Evolutionary conservation across 2,329 filamentous ascomycete species (phyloP).

Genomic region (Epichloe sibirici): DNA sequence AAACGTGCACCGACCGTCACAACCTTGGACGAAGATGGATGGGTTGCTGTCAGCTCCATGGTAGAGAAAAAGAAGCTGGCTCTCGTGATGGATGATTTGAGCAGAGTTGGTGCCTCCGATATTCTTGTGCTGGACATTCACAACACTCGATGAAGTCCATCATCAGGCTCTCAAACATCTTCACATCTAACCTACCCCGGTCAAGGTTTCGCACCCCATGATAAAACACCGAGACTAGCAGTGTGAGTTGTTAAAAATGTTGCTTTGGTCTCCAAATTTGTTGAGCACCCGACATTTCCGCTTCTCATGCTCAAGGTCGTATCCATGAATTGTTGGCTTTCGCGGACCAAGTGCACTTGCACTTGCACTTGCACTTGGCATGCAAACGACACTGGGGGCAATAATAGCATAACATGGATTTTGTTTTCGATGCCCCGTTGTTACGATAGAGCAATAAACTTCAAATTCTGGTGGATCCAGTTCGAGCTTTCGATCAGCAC

Average conservation of each 20-base stretch:
- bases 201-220: no score
- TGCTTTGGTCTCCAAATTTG: not conserved
- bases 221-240: not conserved
- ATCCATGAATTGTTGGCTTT: not conserved
- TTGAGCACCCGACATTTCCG: no score
- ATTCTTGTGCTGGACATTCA: slow-evolving; percentile 78
- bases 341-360: not conserved
- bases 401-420: no score
- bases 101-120: slow-evolving; percentile 65
- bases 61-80: slow-evolving; percentile 81
- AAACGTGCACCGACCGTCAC: slow-evolving; percentile 89
- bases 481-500: no score
- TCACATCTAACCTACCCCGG: no score
- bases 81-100: slow-evolving; percentile 74
- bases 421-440: no score
- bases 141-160: slow-evolving; percentile 49
- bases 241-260: not conserved
- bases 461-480: no score
- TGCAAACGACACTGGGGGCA: no score
- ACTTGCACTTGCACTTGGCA: no score
- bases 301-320: no score
- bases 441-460: no score
- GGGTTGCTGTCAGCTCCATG: slow-evolving; percentile 94
- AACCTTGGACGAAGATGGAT: slow-evolving; percentile 74
- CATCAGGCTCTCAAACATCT: not conserved